Evolutionary conservation across 2,329 filamentous ascomycete genomes (phyloP).

Genomic region (Aspergillus novofumigatus): DNA sequence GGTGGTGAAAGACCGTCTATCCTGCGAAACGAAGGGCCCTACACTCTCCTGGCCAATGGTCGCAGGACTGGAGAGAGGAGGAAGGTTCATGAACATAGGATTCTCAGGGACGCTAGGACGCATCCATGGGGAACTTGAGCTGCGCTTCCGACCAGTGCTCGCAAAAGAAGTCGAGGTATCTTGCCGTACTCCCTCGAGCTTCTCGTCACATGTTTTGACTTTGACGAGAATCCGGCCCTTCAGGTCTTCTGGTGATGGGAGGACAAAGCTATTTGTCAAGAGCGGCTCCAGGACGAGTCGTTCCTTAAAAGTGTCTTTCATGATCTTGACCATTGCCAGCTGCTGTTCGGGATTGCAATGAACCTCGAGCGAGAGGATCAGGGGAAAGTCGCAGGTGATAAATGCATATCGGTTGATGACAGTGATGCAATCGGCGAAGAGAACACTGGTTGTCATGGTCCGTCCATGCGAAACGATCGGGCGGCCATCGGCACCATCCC

Average conservation of each 20-base stretch:
- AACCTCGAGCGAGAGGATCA: conserved; percentile 93
- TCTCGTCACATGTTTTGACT: conserved; percentile 73
- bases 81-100: conserved; percentile 45
- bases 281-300: conserved; percentile 73
- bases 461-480: conserved; percentile 88
- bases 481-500: conserved; percentile 85
- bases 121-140: conserved; percentile 72
- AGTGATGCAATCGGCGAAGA: conserved; percentile 86
- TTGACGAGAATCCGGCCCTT: conserved; percentile 85
- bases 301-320: conserved; percentile 78
- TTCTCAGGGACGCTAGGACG: conserved; percentile 61
- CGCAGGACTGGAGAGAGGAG: conserved; percentile 50
- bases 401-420: conserved; percentile 96
- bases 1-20: conserved; percentile 50
- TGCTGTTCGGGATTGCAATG: conserved; percentile 86
- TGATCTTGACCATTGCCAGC: conserved; percentile 80
- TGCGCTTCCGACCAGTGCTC: conserved; percentile 50
- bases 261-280: conserved; percentile 60
- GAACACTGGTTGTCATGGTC: conserved; percentile 81
- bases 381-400: conserved; percentile 74
- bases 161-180: conserved; percentile 39
- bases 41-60: conserved; percentile 48
- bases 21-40: conserved; percentile 46
- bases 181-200: conserved; percentile 43
- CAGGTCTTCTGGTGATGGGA: conserved; percentile 83